phyloP scores from a whole-genome alignment of 495 filamentous ascomycete genomes.

The Durotheca rogersii region DNA sequence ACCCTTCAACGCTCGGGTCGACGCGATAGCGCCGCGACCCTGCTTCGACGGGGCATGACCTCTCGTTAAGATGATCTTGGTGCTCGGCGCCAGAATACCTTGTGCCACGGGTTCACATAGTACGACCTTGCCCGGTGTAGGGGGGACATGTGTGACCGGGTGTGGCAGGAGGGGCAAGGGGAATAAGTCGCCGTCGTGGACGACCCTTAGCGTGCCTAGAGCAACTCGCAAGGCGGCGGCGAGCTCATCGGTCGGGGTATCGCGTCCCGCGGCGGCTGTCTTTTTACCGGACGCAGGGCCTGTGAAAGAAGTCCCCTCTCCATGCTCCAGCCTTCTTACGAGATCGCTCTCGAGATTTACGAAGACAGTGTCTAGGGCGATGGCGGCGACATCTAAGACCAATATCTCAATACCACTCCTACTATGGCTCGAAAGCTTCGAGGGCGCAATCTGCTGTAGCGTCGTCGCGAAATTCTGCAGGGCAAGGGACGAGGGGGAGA shows the following conservation, averaged over 20 bases:
- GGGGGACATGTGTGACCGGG: conserved; percentile 80
- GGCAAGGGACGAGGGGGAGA: conserved; percentile 76
- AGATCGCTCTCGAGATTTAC: conserved; percentile 81
- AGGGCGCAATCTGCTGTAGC: conserved; percentile 60
- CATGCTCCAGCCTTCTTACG: conserved; percentile 54
- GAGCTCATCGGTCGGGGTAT: conserved; percentile 63
- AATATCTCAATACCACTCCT: conserved; percentile 72
- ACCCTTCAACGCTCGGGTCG: conserved; percentile 53
- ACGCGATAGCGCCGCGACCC: conserved; percentile 31
- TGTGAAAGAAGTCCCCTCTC: conserved; percentile 57
- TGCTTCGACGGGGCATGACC: conserved; percentile 53
- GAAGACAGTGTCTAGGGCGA: conserved; percentile 79
- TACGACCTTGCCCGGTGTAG: conserved; percentile 78
- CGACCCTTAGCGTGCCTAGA: conserved; percentile 65
- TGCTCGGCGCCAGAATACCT: conserved; percentile 69
- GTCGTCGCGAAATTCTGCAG: conserved; percentile 72
- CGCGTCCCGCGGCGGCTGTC: conserved; percentile 27
- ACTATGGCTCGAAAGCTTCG: conserved; percentile 61
- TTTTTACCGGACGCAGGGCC: conserved; percentile 43
- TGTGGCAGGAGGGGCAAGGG: conserved; percentile 82
- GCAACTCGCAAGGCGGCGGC: conserved; percentile 77
- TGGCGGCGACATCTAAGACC: conserved; percentile 74
- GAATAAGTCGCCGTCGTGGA: conserved; percentile 82
- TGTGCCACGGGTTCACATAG: conserved; percentile 79
- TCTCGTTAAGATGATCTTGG: conserved; percentile 66